phyloP scores from a whole-genome alignment of 2,329 filamentous ascomycete genomes.

The Pseudonectria foliicola region DNA sequence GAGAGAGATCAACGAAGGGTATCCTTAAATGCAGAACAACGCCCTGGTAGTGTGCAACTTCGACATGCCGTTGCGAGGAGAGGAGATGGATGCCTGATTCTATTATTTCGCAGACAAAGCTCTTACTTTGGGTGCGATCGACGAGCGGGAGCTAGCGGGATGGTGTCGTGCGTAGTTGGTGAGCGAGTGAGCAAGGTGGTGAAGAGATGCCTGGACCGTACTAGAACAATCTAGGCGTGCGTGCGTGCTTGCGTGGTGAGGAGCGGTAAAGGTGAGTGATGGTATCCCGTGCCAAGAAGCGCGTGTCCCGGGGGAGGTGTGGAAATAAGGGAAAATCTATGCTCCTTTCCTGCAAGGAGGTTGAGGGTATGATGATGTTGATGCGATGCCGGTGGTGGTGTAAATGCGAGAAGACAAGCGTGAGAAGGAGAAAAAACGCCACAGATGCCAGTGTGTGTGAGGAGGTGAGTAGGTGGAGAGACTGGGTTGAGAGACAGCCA shows the following conservation, averaged over 20 bases:
- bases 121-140: no score
- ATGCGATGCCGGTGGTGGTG: not conserved
- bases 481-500: no score
- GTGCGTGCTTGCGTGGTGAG: conserved; percentile 5
- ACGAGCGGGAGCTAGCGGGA: no score
- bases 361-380: not conserved
- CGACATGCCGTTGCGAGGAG: no score
- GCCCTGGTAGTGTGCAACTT: no score
- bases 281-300: conserved; percentile 4
- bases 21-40: not conserved
- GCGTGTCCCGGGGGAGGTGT: conserved; percentile 3
- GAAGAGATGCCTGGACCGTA: no score
- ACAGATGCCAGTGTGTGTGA: conserved; percentile 4
- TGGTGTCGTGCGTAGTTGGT: no score
- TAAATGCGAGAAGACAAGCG: not conserved
- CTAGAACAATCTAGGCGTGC: no score
- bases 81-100: no score
- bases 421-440: not conserved
- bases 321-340: conserved; percentile 13
- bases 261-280: conserved; percentile 1
- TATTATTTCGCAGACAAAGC: no score
- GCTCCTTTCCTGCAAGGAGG: conserved; percentile 12
- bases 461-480: no score
- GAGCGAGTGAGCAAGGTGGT: no score
- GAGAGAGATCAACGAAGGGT: not conserved